Conservation (phyloP, 306 rosid species). For the Castanospermum australe region DNA sequence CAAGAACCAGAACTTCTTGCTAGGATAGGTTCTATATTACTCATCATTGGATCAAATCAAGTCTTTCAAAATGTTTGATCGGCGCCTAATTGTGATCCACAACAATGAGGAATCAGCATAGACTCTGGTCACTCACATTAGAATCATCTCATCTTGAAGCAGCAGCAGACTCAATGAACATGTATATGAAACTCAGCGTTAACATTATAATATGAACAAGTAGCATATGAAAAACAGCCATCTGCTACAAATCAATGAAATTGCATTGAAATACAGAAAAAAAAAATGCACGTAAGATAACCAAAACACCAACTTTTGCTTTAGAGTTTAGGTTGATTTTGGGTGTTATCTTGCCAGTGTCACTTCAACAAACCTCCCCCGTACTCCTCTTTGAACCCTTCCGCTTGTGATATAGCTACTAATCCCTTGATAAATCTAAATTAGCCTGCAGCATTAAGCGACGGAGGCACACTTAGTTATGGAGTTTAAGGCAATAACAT, state of each 20-base stretch:
- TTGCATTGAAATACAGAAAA: not conserved
- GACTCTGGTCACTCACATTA: not conserved
- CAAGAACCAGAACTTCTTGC: not conserved
- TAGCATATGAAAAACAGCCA: slow-evolving; percentile 17
- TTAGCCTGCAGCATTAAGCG: slow-evolving; percentile 67
- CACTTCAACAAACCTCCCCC: slow-evolving; percentile 84
- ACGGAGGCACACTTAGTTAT: not conserved
- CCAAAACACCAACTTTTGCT: slow-evolving; percentile 60
- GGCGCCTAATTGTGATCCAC: not conserved
- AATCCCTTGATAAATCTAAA: slow-evolving; percentile 76
- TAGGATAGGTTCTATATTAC: not conserved
- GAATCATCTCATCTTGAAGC: not conserved
- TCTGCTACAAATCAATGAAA: slow-evolving; percentile 21
- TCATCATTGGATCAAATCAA: not conserved
- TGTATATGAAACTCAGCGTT: not conserved
- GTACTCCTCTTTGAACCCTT: slow-evolving; percentile 63
- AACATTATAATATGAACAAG: not conserved
- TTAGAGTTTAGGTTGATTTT: slow-evolving; percentile 82
- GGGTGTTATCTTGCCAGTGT: slow-evolving; percentile 81
- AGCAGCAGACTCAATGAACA: not conserved
- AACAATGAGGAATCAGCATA: not conserved
- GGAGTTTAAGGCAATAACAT: not conserved
- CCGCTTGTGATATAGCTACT: slow-evolving; percentile 85
- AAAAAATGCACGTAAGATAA: not conserved
- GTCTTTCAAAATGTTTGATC: not conserved